phyloP scores from a whole-genome alignment of 306 rosid genomes.

The Mimosa bimucronata region DNA sequence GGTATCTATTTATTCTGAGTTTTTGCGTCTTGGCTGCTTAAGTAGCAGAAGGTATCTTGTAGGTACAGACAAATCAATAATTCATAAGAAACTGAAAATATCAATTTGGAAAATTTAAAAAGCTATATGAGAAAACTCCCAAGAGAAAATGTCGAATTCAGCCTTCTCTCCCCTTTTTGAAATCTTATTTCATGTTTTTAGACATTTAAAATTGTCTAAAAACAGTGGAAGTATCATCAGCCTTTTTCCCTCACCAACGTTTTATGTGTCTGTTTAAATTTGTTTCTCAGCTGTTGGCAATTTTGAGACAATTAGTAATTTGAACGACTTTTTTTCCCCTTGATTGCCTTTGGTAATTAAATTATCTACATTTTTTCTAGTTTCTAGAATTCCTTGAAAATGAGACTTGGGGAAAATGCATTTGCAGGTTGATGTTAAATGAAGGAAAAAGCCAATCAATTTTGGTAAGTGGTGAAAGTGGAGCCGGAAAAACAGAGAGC shows the following conservation, averaged over 20 bases:
- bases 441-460: slow-evolving; percentile 1
- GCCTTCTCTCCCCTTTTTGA: slow-evolving; percentile 4
- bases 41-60: background rate
- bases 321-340: background rate
- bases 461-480: slow-evolving; percentile 1
- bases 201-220: background rate
- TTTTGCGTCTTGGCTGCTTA: slow-evolving; percentile 23
- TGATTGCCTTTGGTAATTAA: background rate
- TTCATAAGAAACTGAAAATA: background rate
- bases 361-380: background rate
- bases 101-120: slow-evolving; percentile 4
- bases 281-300: background rate
- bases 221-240: background rate
- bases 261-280: background rate
- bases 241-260: background rate
- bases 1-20: slow-evolving; percentile 58
- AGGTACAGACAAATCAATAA: background rate
- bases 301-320: background rate
- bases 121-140: background rate
- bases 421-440: slow-evolving; percentile 5
- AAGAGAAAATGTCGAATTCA: background rate
- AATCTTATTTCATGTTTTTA: slow-evolving; percentile 4
- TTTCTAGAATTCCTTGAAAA: slow-evolving; percentile 1
- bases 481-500: slow-evolving; percentile 2
- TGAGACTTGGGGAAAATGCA: background rate